Evolutionary conservation across 1,284 basidiomycete species (phyloP), one percentile per base, ranked within the genome.

Genomic region (Neolentinus lepideus): DNA sequence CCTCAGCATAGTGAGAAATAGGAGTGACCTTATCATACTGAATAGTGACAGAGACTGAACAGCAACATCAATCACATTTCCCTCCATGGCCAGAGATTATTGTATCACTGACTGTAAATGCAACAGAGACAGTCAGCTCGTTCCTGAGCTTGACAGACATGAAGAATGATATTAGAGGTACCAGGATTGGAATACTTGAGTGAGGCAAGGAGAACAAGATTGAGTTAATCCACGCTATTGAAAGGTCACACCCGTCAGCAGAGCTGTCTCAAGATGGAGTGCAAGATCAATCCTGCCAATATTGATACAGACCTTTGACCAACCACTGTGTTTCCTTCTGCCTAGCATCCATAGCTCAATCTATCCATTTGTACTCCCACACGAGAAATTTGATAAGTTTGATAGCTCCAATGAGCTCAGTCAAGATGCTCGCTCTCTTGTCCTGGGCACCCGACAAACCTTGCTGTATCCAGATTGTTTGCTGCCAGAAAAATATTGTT

Each of bases 331-430:
- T 75, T 69, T 90, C 88, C 21, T 21, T 25, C 16, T 75, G 77
- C 54, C 87, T 75, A 6, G 81, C 78, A 26, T 80, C 78, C 62
- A 87, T 67, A 0, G 74, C 75, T 1, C 81, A 74, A 21, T 77
- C 66, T 51, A 90, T 85, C 89, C 88, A 92, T 12, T 78, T 74
- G 35, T 83, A 79, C 63, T 91, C 88, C 89, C 89, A 91, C 3
- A 88, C 88, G 59, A 91, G 90, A 71, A 92, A 90, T 63, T 94
- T 94, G 74, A 94, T 88, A 64, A 93, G 91, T 64, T 90, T 90
- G 21, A 85, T 83, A 2, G 86, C 84, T 31, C 82, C 75, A 54
- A 95, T 87, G 16, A 98, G 75, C 69, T 98, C 94, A 57, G 88
- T 94, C 62, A 97, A 70, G 16, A 92, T 85, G 0, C 77, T 80